Evolutionary conservation across 1,284 basidiomycete species (phyloP).

Genomic region (Macrocystidia cucumis): DNA sequence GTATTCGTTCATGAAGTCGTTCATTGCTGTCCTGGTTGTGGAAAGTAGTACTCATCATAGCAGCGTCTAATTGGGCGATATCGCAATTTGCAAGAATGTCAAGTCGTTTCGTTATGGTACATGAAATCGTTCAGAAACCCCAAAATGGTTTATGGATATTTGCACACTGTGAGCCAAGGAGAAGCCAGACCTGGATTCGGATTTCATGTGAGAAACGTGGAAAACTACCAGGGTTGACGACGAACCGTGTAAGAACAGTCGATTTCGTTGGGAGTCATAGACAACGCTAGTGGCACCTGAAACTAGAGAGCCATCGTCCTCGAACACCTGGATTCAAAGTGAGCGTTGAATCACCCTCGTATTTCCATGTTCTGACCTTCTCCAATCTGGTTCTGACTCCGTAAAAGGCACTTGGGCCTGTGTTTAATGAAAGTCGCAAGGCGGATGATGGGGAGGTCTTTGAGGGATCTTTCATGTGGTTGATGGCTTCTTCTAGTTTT

Average conservation of each 20-base stretch:
- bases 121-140: too few relatives aligned
- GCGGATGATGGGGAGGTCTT: constrained; percentile 12
- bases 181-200: too few relatives aligned
- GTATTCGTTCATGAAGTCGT: constrained; percentile 54
- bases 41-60: too few relatives aligned
- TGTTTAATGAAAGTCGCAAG: constrained; percentile 48
- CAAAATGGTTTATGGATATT: too few relatives aligned
- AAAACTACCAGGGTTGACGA: too few relatives aligned
- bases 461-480: constrained; percentile 25
- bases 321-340: constrained; percentile 37
- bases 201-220: too few relatives aligned
- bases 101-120: too few relatives aligned
- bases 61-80: too few relatives aligned
- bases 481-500: constrained; percentile 28
- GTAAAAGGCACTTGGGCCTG: constrained; percentile 40
- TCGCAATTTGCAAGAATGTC: too few relatives aligned
- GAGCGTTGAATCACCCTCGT: constrained; percentile 1
- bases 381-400: constrained; percentile 60
- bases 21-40: constrained; percentile 51
- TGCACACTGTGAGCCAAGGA: too few relatives aligned
- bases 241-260: constrained; percentile 51
- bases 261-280: constrained; percentile 38
- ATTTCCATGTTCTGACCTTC: constrained; percentile 31
- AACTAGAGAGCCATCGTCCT: constrained; percentile 50
- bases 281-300: constrained; percentile 46